These are phyloP conservation scores for Prototheca wickerhamii DNA, from an alignment of 163 green algal species.

Conservation along the genomic window DNA sequence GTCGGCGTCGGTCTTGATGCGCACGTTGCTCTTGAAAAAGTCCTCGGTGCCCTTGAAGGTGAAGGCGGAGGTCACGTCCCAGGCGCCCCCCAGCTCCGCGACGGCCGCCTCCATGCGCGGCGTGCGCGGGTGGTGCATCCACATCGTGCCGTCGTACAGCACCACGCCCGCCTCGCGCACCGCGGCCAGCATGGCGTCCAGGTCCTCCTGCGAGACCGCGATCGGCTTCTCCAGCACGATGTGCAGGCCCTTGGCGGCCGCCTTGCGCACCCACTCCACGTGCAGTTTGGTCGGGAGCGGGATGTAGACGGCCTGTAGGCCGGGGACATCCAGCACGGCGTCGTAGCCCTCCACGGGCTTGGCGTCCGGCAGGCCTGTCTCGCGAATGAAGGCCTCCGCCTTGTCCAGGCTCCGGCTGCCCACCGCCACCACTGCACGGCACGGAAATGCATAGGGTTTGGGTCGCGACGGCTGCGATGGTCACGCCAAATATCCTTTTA, in stretches of 20 bases:
- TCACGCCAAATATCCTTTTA: no score
- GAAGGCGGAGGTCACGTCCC: slow-evolving; percentile 12
- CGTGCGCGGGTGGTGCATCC: slow-evolving; percentile 32
- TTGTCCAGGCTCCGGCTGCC: slow-evolving; percentile 22
- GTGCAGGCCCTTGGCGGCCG: slow-evolving; percentile 40
- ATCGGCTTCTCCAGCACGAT: slow-evolving; percentile 58
- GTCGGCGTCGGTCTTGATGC: slow-evolving; percentile 33
- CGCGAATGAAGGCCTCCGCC: slow-evolving; percentile 22
- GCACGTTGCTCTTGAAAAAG: slow-evolving; percentile 40
- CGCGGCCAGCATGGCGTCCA: slow-evolving; percentile 30
- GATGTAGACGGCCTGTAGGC: slow-evolving; percentile 48
- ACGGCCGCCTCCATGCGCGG: slow-evolving; percentile 13
- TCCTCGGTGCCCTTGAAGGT: slow-evolving; percentile 17
- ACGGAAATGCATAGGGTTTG: no score
- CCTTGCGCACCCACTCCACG: slow-evolving; percentile 44
- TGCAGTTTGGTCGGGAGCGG: slow-evolving; percentile 42
- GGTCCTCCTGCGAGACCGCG: slow-evolving; percentile 13
- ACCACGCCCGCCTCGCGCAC: slow-evolving; percentile 28
- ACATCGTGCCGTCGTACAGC: slow-evolving; percentile 62
- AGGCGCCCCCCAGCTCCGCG: slow-evolving; percentile 11
- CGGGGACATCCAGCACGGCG: slow-evolving; percentile 26
- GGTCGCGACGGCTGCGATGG: no score
- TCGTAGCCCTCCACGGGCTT: slow-evolving; percentile 42
- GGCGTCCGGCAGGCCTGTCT: slow-evolving; percentile 10
- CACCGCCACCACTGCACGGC: slow-evolving; percentile 30